phyloP scores from a whole-genome alignment of 257 asterid species.

The Apocynum venetum region DNA sequence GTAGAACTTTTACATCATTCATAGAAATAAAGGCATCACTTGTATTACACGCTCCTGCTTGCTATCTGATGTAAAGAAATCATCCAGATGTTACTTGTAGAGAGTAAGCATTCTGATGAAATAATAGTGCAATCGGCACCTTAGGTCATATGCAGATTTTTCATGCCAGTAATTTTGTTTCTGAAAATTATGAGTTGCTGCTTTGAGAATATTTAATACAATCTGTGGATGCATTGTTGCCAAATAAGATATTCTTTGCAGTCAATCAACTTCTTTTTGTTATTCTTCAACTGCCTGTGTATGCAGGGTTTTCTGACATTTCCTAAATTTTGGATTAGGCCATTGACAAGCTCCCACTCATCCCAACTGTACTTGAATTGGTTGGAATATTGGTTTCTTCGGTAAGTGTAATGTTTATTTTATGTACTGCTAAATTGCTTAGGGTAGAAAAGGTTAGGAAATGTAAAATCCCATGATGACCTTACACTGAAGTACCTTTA shows the following conservation, averaged over 20 bases:
- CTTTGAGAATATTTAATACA: not conserved
- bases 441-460: too few relatives aligned
- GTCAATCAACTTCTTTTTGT: not conserved
- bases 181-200: not conserved
- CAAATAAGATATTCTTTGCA: not conserved
- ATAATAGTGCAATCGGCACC: not conserved
- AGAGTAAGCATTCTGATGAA: not conserved
- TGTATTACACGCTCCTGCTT: not conserved
- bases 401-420: constrained; percentile 23
- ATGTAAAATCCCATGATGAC: too few relatives aligned
- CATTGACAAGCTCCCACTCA: constrained; percentile 64
- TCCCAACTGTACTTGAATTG: constrained; percentile 74
- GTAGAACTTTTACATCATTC: not conserved
- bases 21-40: not conserved
- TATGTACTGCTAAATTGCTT: too few relatives aligned
- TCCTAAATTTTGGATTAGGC: constrained; percentile 41
- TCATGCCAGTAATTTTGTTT: not conserved
- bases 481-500: too few relatives aligned
- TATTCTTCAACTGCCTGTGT: not conserved
- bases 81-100: not conserved
- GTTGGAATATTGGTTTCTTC: constrained; percentile 70
- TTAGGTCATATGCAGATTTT: not conserved
- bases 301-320: constrained; percentile 14
- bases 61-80: not conserved
- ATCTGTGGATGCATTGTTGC: not conserved